These are phyloP conservation scores for Geotrichum aggregatum DNA, from an alignment of 1,139 yeast genomes.

Conservation along the genomic window DNA sequence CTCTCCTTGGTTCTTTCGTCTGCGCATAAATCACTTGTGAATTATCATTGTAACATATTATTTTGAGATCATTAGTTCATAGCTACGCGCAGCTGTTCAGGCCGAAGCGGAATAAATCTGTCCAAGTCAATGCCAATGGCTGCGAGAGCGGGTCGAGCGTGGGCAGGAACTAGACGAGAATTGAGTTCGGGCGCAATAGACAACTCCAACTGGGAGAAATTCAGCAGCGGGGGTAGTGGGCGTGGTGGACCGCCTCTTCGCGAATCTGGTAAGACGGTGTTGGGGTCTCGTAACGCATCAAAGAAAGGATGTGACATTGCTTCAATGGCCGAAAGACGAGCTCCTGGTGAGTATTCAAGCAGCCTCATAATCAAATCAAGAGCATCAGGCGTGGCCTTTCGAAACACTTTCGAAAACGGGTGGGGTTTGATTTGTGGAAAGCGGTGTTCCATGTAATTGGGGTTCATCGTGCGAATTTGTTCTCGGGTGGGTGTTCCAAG, in stretches of 20 bases:
- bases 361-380: conserved; percentile 57
- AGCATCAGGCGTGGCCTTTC: conserved; percentile 58
- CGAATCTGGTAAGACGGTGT: conserved; percentile 52
- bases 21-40: conserved; percentile 10
- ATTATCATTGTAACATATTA: not conserved
- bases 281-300: conserved; percentile 61
- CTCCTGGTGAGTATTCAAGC: conserved; percentile 72
- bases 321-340: conserved; percentile 64
- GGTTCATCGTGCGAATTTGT: conserved; percentile 92
- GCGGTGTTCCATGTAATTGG: conserved; percentile 94
- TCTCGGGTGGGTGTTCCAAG: conserved; percentile 93
- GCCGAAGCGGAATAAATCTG: conserved; percentile 38
- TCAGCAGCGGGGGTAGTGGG: conserved; percentile 42
- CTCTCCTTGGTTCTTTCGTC: not conserved
- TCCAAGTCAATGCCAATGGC: conserved; percentile 38
- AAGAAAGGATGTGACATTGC: conserved; percentile 70
- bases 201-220: conserved; percentile 41
- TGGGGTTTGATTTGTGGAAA: conserved; percentile 96
- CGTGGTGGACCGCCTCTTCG: conserved; percentile 37
- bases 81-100: conserved; percentile 32
- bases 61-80: not conserved
- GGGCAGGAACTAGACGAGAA: conserved; percentile 40
- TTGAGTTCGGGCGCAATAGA: conserved; percentile 43
- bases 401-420: conserved; percentile 78
- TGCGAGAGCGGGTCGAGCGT: conserved; percentile 37